Percentiles rank a stretch among this genome's conserved stretches.
Conservation (phyloP, 805 yeast genomes). For the Saccharomycopsis fibuligera region DNA sequence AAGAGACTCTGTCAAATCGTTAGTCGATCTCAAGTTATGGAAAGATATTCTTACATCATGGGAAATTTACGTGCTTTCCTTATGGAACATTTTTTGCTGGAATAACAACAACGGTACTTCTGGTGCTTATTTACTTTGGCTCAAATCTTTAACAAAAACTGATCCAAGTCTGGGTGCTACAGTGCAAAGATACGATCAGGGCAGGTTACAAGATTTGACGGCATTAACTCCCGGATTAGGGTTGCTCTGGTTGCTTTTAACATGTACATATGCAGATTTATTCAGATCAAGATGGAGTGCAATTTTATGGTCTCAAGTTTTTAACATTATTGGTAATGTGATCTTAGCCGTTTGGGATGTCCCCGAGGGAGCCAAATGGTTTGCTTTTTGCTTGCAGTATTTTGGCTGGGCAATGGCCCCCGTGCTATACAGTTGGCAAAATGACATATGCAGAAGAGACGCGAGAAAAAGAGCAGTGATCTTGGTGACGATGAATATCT, state of each 20-base stretch:
- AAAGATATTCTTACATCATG: constrained; percentile 43
- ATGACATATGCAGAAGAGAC: constrained; percentile 52
- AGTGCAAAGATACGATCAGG: constrained; percentile 33
- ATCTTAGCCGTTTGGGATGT: constrained; percentile 56
- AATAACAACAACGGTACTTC: constrained; percentile 51
- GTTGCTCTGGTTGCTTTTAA: constrained; percentile 36
- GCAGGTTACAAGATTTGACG: constrained; percentile 38
- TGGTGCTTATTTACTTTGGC: constrained; percentile 59
- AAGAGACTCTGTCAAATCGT: constrained; percentile 18
- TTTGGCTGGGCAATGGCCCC: constrained; percentile 62
- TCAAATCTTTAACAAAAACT: constrained; percentile 34
- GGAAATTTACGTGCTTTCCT: constrained; percentile 49
- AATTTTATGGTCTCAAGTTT: constrained; percentile 41
- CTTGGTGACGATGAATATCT: constrained; percentile 49
- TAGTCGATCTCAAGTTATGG: constrained; percentile 41
- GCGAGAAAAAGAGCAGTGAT: constrained; percentile 49
- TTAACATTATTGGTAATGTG: constrained; percentile 48
- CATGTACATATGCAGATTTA: constrained; percentile 44
- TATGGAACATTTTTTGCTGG: constrained; percentile 57
- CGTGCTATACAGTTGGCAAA: constrained; percentile 51
- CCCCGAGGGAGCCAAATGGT: constrained; percentile 54
- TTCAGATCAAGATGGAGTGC: constrained; percentile 47
- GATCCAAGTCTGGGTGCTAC: not conserved
- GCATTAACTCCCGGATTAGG: constrained; percentile 62
- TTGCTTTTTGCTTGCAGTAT: constrained; percentile 53